phyloP scores from a whole-genome alignment of 495 filamentous ascomycete species.

The Collariella sp. region DNA sequence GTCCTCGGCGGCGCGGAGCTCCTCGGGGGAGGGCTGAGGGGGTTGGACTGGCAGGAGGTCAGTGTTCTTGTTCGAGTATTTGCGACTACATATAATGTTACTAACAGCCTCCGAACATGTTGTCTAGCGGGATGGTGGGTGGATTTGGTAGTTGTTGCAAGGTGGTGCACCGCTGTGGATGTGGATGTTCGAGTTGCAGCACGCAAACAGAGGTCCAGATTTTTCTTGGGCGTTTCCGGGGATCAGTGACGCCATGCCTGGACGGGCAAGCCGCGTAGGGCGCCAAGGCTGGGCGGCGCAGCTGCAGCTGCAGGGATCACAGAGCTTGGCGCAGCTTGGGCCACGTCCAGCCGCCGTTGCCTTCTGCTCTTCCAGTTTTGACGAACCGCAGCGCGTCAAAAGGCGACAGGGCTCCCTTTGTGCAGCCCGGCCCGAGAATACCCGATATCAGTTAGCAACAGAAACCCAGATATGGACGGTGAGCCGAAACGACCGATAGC shows the following conservation, averaged over 20 bases:
- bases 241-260: constrained; percentile 16
- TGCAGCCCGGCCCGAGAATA: constrained; percentile 22
- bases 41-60: constrained; percentile 31
- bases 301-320: neutral
- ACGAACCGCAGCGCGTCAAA: neutral
- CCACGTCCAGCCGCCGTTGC: neutral
- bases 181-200: neutral
- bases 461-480: neutral
- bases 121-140: constrained; percentile 7
- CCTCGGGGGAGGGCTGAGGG: constrained; percentile 42
- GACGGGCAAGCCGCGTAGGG: neutral
- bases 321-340: neutral
- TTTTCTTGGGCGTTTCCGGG: constrained; percentile 9
- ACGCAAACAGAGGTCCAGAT: neutral
- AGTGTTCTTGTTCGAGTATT: neutral
- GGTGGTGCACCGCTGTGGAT: neutral
- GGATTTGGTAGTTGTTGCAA: neutral
- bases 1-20: constrained; percentile 56
- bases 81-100: neutral
- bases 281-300: neutral
- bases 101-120: constrained; percentile 43
- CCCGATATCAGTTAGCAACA: constrained; percentile 18
- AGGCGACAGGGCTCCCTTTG: neutral
- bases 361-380: neutral
- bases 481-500: constrained; percentile 12